phyloP scores from a whole-genome alignment of 345 rosid species.

The Brassica incana region DNA sequence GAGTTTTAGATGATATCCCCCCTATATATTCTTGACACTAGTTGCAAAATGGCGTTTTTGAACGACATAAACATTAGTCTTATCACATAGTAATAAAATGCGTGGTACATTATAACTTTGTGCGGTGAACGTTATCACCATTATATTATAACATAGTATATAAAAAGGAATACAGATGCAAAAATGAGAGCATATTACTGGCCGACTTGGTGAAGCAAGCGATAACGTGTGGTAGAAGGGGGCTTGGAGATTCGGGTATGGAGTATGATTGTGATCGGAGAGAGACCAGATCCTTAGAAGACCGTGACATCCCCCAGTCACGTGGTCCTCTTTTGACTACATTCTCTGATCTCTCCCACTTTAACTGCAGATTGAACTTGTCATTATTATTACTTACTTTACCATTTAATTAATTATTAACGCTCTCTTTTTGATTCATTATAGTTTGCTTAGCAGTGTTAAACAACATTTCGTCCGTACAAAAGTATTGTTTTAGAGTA shows the following conservation, averaged over 20 bases:
- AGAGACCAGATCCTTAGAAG: constrained; percentile 42
- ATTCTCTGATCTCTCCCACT: constrained; percentile 12
- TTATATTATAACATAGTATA: background rate
- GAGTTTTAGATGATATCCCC: no score
- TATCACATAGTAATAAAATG: background rate
- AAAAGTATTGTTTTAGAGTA: background rate
- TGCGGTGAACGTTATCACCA: background rate
- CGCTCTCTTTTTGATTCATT: background rate
- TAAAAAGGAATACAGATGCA: background rate
- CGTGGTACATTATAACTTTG: background rate
- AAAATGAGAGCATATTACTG: constrained; percentile 1
- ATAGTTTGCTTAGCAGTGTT: constrained; percentile 26
- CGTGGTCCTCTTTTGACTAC: constrained; percentile 44
- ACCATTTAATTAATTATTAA: background rate
- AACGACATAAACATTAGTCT: background rate
- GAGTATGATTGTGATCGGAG: constrained; percentile 21
- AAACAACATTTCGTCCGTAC: constrained; percentile 3
- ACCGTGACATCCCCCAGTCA: constrained; percentile 41
- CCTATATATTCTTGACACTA: no score
- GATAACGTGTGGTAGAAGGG: constrained; percentile 35
- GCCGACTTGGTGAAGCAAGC: constrained; percentile 21
- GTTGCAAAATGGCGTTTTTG: background rate
- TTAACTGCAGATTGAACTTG: constrained; percentile 33
- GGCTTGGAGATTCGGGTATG: constrained; percentile 14
- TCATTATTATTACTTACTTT: constrained; percentile 11